Evolutionary conservation across 2,329 filamentous ascomycete species (phyloP).

Genomic region (Phyllosticta ampelicida): DNA sequence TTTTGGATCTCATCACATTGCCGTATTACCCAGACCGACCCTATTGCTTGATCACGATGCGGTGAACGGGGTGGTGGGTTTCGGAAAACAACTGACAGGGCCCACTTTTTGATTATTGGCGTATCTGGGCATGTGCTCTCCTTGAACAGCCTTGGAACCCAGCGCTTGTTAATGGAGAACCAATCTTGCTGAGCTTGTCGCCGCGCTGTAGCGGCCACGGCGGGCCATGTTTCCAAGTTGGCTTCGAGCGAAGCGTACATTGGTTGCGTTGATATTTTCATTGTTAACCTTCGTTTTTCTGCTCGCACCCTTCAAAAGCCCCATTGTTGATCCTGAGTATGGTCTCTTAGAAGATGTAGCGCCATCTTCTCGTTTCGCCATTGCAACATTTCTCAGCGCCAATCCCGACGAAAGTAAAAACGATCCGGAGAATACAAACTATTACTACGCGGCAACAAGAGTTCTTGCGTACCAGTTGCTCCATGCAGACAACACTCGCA

Average conservation of each 20-base stretch:
- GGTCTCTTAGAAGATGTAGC: constrained; percentile 3
- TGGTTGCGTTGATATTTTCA: background rate
- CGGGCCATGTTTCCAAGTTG: background rate
- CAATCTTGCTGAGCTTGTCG: background rate
- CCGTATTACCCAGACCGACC: background rate
- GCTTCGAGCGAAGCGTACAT: background rate
- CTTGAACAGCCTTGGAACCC: background rate
- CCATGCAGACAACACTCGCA: constrained; percentile 18
- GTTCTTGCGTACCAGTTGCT: constrained; percentile 24
- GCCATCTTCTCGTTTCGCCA: constrained; percentile 16
- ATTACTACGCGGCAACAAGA: constrained; percentile 20
- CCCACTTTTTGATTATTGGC: background rate
- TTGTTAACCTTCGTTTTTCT: background rate
- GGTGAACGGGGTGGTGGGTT: background rate
- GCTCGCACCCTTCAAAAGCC: background rate
- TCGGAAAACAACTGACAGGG: background rate
- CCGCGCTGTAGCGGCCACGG: background rate
- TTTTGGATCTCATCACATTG: background rate
- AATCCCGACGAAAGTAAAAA: constrained; percentile 13
- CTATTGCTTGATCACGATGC: background rate
- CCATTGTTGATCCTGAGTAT: constrained; percentile 4
- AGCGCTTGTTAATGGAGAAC: background rate
- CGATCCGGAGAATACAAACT: constrained; percentile 16
- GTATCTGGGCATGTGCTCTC: background rate
- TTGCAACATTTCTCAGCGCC: constrained; percentile 31